Percentiles rank a stretch among this genome's conserved stretches.
phyloP scores from a whole-genome alignment of 1,284 basidiomycete species.

The Sporisorium exsertum region DNA sequence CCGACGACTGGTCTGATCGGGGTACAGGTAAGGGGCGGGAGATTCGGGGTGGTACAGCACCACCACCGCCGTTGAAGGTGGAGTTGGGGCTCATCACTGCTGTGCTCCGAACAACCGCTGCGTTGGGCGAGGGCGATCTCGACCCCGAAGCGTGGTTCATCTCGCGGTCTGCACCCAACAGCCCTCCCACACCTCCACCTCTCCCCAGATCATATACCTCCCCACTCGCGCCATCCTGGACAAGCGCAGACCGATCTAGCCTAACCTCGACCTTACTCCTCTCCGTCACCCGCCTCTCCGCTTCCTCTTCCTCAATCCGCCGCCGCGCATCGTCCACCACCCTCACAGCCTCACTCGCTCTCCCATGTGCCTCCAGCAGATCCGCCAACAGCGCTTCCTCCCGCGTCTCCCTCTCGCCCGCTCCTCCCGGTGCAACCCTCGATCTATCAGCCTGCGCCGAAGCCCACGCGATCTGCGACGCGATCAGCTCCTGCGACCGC shows the following conservation, averaged over 20 bases:
- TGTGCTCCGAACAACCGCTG: neutral
- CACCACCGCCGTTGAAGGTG: neutral
- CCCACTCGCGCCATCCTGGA: slow-evolving; percentile 38
- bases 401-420: slow-evolving; percentile 20
- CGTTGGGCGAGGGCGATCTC: slow-evolving; percentile 8
- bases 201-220: slow-evolving; percentile 32
- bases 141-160: slow-evolving; percentile 20
- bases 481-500: slow-evolving; percentile 46
- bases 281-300: slow-evolving; percentile 50
- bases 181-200: neutral
- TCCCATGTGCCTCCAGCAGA: slow-evolving; percentile 53
- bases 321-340: slow-evolving; percentile 47
- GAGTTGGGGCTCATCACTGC: neutral
- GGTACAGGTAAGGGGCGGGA: slow-evolving; percentile 36
- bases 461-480: slow-evolving; percentile 57
- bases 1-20: slow-evolving; percentile 26
- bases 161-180: slow-evolving; percentile 6
- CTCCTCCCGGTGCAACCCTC: neutral
- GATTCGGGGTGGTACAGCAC: neutral
- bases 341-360: slow-evolving; percentile 29
- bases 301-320: slow-evolving; percentile 46
- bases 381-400: slow-evolving; percentile 57
- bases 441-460: slow-evolving; percentile 49
- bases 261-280: slow-evolving; percentile 49
- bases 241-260: slow-evolving; percentile 46